Conservation (phyloP, 352 stramenopile species). For the Phytopythium montanum region DNA sequence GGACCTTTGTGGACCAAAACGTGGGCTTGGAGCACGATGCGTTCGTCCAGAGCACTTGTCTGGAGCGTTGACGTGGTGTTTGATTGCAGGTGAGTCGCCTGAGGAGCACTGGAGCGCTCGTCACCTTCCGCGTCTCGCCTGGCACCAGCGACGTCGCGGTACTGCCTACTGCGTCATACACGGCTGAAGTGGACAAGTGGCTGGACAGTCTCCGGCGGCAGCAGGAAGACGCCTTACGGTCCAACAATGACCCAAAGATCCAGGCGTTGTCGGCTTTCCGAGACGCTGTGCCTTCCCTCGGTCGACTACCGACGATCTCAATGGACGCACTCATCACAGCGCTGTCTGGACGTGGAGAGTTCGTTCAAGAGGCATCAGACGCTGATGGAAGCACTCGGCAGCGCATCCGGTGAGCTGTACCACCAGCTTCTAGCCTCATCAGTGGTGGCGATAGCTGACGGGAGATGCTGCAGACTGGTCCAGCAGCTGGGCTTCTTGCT, state of each 20-base stretch:
- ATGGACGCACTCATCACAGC: conserved; percentile 17
- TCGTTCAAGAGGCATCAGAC: not conserved
- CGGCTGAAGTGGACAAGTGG: conserved; percentile 33
- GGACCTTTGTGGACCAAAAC: conserved; percentile 62
- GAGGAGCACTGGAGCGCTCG: conserved; percentile 27
- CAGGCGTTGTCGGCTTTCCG: conserved; percentile 35
- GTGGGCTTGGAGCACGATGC: conserved; percentile 13
- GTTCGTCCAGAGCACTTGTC: not conserved
- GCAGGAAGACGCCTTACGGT: conserved; percentile 10
- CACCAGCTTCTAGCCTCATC: too few relatives aligned
- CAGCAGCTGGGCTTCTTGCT: conserved; percentile 54
- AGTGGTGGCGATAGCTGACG: too few relatives aligned
- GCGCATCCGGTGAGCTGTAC: not conserved
- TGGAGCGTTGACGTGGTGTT: not conserved
- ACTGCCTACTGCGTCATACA: conserved; percentile 27
- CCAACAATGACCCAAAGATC: conserved; percentile 21
- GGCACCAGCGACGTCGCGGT: conserved; percentile 36
- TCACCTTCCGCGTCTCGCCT: conserved; percentile 48
- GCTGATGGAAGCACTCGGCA: not conserved
- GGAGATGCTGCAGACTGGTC: conserved; percentile 7
- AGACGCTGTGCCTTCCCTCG: conserved; percentile 23
- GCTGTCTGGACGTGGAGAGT: not conserved
- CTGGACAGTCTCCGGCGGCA: conserved; percentile 25
- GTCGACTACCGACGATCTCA: conserved; percentile 24
- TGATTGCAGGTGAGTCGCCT: conserved; percentile 39